Evolutionary conservation across 2,329 filamentous ascomycete genomes (phyloP).

Genomic region (Emericellopsis atlantica): DNA sequence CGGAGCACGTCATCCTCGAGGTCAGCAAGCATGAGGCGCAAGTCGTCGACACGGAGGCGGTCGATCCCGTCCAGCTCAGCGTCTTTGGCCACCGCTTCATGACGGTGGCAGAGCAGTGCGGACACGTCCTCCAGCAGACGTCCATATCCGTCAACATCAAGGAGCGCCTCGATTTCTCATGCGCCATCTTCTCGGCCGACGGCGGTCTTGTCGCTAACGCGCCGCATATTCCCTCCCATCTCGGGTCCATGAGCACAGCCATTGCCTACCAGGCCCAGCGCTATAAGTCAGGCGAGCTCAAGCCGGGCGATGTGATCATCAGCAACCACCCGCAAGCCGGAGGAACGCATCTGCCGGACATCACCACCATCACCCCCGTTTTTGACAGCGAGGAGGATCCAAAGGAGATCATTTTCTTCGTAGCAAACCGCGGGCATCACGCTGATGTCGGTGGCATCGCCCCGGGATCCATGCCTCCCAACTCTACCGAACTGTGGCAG

Average conservation of each 20-base stretch:
- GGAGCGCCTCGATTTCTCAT: constrained; percentile 68
- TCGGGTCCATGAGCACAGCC: constrained; percentile 69
- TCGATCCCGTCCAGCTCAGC: constrained; percentile 61
- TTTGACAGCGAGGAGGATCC: constrained; percentile 14
- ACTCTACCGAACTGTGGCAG: constrained; percentile 46
- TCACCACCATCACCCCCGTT: constrained; percentile 13
- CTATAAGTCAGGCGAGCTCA: constrained; percentile 53
- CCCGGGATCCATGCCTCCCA: constrained; percentile 63
- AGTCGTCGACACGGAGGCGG: constrained; percentile 20
- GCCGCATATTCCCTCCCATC: constrained; percentile 62
- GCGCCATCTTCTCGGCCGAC: constrained; percentile 61
- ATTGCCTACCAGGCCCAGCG: constrained; percentile 56
- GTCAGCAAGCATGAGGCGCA: constrained; percentile 9
- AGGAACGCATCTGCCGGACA: constrained; percentile 13
- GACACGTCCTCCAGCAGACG: constrained; percentile 62
- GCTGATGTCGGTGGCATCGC: constrained; percentile 43
- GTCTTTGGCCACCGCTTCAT: constrained; percentile 73
- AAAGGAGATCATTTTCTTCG: constrained; percentile 18
- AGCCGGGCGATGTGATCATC: constrained; percentile 62
- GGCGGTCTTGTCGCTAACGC: constrained; percentile 64
- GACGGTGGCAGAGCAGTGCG: constrained; percentile 75
- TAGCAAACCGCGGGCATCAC: constrained; percentile 18
- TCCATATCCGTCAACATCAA: constrained; percentile 68
- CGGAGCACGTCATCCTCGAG: constrained; percentile 21
- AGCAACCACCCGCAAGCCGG: constrained; percentile 45